Evolutionary conservation across 768 basidiomycete species (phyloP), one percentile per base, ranked within the genome.

Genomic region (Collybia mongolica): DNA sequence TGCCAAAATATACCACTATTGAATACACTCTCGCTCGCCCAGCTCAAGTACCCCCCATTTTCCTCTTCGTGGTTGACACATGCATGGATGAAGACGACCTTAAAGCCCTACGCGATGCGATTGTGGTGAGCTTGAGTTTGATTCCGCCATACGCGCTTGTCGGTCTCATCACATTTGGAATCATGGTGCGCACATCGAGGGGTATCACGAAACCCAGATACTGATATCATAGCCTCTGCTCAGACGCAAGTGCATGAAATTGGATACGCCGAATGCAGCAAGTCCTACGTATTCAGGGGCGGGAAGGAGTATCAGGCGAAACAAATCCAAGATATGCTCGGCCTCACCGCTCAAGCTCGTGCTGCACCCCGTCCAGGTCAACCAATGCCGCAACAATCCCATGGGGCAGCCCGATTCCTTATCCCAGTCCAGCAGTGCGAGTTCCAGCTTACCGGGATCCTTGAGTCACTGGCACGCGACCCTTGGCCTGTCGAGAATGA

Each of bases 191-290:
- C 70, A 15, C 7, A 14, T 46, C 51, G 35, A 36, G 3, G 22
- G 51, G 24, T 19, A 8, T 24, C 20, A 44, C 44, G 35, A 14
- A 5, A 32, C 14, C 3, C 9, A 9, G 32, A 12, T 3, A 6
- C 3, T 38, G 1, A 22, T 40, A 43, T 26, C 4, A 39, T 36
- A 22, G 28, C 54, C 9, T 15, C 17, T 37, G 8, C 43, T n/a
- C 45, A 98, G 96, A 82, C 96, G 6, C 94, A 96, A 87, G 93
- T 99, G 1, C 97, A 99, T 67, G 97, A 99, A 72, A 88, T 98
- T 29, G 94, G 95, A 26, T 98, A 98, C 61, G 81, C 85, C 2
- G 91, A 96, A 65, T 98, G 95, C 72, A 91, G 83, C 72, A 98
- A 98, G 68, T 97, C 95, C 3, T 98, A 97, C 68, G 97, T 98